Conservation (phyloP, 305 asterid species). For the Vinca major region DNA sequence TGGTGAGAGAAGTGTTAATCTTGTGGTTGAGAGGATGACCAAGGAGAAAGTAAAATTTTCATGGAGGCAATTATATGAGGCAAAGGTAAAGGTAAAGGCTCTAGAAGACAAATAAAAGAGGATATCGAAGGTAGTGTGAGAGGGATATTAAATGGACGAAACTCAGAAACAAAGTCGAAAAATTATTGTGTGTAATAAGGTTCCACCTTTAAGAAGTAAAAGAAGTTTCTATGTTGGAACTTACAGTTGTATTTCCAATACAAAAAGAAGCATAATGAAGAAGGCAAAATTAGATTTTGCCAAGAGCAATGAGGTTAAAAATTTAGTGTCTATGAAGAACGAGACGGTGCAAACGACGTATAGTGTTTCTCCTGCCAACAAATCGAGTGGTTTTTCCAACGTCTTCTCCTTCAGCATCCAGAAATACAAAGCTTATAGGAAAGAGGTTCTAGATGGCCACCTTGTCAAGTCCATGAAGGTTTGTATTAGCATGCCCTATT, state of each 20-base stretch:
- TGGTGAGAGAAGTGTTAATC: too few relatives aligned
- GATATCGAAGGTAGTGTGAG: slow-evolving; percentile 37
- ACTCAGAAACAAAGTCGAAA: slow-evolving; percentile 69
- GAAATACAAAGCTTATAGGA: slow-evolving; percentile 26
- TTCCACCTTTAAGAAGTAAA: slow-evolving; percentile 77
- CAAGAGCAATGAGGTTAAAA: slow-evolving; percentile 77
- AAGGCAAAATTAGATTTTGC: slow-evolving; percentile 73
- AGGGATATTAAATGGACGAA: slow-evolving; percentile 46
- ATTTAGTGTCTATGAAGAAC: slow-evolving; percentile 56
- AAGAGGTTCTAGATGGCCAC: slow-evolving; percentile 23
- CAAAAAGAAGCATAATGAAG: slow-evolving; percentile 79
- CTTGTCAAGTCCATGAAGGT: neutral
- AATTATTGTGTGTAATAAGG: slow-evolving; percentile 61
- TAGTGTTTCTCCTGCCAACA: too few relatives aligned
- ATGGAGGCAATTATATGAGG: slow-evolving; percentile 73
- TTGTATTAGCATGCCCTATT: too few relatives aligned
- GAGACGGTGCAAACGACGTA: slow-evolving; percentile 38
- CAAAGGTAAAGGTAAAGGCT: slow-evolving; percentile 61
- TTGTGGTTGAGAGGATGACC: slow-evolving; percentile 43
- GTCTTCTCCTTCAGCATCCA: slow-evolving; percentile 19
- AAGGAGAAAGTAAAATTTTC: slow-evolving; percentile 31
- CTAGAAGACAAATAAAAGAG: slow-evolving; percentile 42
- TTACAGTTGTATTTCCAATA: slow-evolving; percentile 42
- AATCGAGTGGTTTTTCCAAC: too few relatives aligned
- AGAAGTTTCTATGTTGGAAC: slow-evolving; percentile 51